Percentiles rank a stretch among this genome's conserved stretches.
Evolutionary conservation across 2,329 filamentous ascomycete genomes (phyloP).

Genomic region (Fusarium pseudoanthophilum): DNA sequence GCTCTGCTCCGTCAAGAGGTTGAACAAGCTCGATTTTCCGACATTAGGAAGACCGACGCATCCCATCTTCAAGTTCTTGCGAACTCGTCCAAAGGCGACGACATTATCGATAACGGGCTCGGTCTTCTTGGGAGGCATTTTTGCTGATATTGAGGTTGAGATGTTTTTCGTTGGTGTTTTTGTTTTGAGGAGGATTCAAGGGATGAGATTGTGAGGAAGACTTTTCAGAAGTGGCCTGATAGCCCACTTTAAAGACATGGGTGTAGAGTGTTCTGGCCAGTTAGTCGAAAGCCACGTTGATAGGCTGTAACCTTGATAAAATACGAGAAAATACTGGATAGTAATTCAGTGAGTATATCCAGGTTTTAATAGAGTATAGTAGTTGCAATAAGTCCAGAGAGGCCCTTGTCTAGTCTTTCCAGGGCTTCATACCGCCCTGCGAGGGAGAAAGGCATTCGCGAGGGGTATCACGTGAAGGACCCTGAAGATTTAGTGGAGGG

Average conservation of each 20-base stretch:
- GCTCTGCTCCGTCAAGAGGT: constrained; percentile 58
- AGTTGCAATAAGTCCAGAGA: fast-evolving
- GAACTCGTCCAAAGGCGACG: constrained; percentile 57
- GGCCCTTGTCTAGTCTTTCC: background rate
- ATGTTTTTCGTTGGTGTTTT: constrained; percentile 6
- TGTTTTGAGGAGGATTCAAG: constrained; percentile 1
- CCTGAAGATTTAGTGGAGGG: background rate
- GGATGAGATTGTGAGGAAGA: constrained; percentile 29
- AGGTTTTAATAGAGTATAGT: fast-evolving
- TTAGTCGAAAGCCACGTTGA: constrained; percentile 4
- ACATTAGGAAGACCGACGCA: constrained; percentile 59
- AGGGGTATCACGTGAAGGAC: constrained; percentile 22
- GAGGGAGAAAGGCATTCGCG: background rate
- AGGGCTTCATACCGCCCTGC: fast-evolving
- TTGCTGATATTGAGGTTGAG: too few species aligned
- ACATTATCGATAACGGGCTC: constrained; percentile 56
- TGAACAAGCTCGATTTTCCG: constrained; percentile 58
- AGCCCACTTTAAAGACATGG: constrained; percentile 44
- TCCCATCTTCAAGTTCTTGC: constrained; percentile 60
- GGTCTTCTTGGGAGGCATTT: constrained; percentile 58
- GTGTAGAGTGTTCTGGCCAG: constrained; percentile 21
- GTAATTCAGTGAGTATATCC: fast-evolving
- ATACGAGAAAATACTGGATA: background rate
- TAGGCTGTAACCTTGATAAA: background rate
- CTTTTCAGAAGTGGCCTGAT: constrained; percentile 45